Percentiles rank a stretch among this genome's conserved stretches.
These are phyloP conservation scores for Apiotrichum mycotoxinovorans DNA, from an alignment of 1,284 basidiomycete species.

Conservation along the genomic window DNA sequence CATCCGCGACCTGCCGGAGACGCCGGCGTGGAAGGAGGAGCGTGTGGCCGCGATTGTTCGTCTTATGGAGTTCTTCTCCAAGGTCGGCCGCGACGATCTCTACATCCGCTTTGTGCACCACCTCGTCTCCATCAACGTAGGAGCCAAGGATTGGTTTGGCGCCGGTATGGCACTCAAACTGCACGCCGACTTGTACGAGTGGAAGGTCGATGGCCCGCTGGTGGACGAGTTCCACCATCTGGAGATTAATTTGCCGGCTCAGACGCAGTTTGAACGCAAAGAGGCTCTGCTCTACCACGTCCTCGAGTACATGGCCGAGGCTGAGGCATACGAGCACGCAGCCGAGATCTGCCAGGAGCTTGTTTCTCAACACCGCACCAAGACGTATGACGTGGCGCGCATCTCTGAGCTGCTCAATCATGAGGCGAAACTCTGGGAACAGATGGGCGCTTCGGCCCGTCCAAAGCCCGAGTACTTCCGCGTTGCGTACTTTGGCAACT, in stretches of 20 bases:
- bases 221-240: slow-evolving; percentile 69
- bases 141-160: slow-evolving; percentile 84
- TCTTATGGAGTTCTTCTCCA: slow-evolving; percentile 84
- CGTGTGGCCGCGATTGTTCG: slow-evolving; percentile 86
- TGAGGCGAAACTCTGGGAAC: slow-evolving; percentile 75
- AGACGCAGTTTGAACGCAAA: slow-evolving; percentile 90
- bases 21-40: slow-evolving; percentile 91
- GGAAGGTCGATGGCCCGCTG: slow-evolving; percentile 69
- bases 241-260: slow-evolving; percentile 80
- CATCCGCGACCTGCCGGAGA: slow-evolving; percentile 86
- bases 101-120: slow-evolving; percentile 94
- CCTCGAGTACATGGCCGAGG: slow-evolving; percentile 83
- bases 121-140: slow-evolving; percentile 80
- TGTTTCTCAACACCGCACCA: slow-evolving; percentile 72
- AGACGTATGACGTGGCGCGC: slow-evolving; percentile 82
- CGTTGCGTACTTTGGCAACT: slow-evolving; percentile 55
- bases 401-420: slow-evolving; percentile 79
- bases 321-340: slow-evolving; percentile 92
- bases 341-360: slow-evolving; percentile 90
- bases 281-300: slow-evolving; percentile 83
- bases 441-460: slow-evolving; percentile 74
- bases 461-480: slow-evolving; percentile 90
- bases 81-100: slow-evolving; percentile 80
- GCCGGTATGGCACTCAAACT: slow-evolving; percentile 87
- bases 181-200: slow-evolving; percentile 89